Evolutionary conservation across 306 rosid genomes (phyloP).

Genomic region (Delonix regia): DNA sequence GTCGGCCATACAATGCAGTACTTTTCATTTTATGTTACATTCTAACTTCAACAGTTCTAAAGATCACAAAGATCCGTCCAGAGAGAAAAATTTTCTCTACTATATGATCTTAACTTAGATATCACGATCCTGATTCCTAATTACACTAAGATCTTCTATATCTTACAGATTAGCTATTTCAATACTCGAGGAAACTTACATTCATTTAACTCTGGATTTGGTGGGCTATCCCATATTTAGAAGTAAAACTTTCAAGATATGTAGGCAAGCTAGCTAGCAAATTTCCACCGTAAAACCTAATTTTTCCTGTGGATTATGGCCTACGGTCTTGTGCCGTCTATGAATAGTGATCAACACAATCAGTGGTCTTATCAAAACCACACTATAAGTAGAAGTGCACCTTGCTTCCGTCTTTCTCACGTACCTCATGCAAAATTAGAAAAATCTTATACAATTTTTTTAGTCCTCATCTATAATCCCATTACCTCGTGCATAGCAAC

Average conservation of each 20-base stretch:
- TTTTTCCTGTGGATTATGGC: background rate
- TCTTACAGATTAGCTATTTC: background rate
- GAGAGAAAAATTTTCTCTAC: too few relatives aligned
- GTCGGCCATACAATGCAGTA: background rate
- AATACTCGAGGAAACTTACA: background rate
- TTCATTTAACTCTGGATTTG: background rate
- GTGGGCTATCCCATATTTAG: background rate
- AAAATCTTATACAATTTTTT: background rate
- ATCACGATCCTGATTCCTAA: background rate
- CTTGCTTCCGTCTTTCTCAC: background rate
- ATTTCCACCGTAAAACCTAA: constrained; percentile 26
- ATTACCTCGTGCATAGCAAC: background rate
- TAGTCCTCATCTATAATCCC: background rate
- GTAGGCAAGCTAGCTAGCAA: background rate
- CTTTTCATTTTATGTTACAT: background rate
- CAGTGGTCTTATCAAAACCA: background rate
- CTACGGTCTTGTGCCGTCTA: background rate
- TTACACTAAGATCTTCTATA: background rate
- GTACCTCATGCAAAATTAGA: background rate
- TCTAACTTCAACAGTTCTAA: background rate
- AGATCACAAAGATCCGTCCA: background rate
- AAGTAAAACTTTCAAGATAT: background rate
- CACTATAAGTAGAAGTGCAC: constrained; percentile 37
- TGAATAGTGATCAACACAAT: constrained; percentile 8
- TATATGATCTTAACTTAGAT: background rate